Evolutionary conservation across 805 yeast genomes (phyloP).

Genomic region (Spencermartinsiella europaea): DNA sequence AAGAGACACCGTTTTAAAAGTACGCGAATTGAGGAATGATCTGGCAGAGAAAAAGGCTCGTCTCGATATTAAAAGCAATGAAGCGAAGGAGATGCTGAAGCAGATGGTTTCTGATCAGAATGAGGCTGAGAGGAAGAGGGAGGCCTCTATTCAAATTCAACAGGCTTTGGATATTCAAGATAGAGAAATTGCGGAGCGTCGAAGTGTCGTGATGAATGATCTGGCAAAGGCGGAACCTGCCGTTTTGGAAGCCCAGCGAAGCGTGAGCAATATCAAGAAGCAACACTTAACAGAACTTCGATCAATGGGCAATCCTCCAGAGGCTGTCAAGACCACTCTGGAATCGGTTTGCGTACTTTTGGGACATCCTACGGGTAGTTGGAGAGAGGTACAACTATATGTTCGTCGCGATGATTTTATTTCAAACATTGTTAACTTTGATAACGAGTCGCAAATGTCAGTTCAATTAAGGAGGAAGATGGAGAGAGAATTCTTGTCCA

Average conservation of each 20-base stretch:
- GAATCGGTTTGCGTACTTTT: conserved; percentile 84
- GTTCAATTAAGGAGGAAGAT: conserved; percentile 49
- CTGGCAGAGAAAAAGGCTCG: conserved; percentile 49
- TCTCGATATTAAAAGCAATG: conserved; percentile 53
- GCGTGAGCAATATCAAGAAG: conserved; percentile 89
- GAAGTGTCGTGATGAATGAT: conserved; percentile 52
- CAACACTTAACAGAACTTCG: conserved; percentile 86
- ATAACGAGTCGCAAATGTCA: conserved; percentile 55
- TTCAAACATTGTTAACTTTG: conserved; percentile 69
- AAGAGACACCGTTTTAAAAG: conserved; percentile 70
- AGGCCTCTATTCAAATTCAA: conserved; percentile 74
- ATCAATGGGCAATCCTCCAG: conserved; percentile 88
- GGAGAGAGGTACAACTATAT: conserved; percentile 82
- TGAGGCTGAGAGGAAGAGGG: conserved; percentile 87
- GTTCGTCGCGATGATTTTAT: conserved; percentile 86
- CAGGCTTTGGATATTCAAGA: conserved; percentile 66
- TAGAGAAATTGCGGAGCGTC: conserved; percentile 48
- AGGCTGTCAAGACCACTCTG: conserved; percentile 73
- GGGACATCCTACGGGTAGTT: conserved; percentile 57
- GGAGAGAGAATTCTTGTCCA: conserved; percentile 54
- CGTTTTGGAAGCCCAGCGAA: conserved; percentile 73
- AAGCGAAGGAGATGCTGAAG: conserved; percentile 67
- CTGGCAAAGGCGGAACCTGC: conserved; percentile 80
- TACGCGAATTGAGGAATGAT: conserved; percentile 50
- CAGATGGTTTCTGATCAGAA: conserved; percentile 79